Evolutionary conservation across 1,139 yeast species (phyloP).

Genomic region (Candida tetrigidarum): DNA sequence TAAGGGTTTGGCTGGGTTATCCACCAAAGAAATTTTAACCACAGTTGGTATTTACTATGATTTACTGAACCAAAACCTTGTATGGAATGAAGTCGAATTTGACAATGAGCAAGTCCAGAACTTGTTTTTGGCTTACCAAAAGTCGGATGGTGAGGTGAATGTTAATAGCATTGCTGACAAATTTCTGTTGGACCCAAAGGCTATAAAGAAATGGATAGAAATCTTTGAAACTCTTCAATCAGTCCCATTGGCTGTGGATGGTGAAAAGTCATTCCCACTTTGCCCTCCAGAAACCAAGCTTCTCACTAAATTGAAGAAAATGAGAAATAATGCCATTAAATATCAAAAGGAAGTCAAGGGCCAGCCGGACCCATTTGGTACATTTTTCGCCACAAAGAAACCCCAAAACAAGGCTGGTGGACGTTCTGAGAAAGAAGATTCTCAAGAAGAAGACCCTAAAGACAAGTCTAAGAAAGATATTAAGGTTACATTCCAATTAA

Average conservation of each 20-base stretch:
- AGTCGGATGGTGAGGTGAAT: conserved; percentile 16
- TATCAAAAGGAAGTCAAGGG: conserved; percentile 2
- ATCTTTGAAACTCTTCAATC: conserved; percentile 33
- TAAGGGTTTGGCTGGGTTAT: conserved; percentile 7
- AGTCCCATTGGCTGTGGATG: conserved; percentile 33
- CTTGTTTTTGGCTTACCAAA: conserved; percentile 25
- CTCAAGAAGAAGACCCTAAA: conserved; percentile 14
- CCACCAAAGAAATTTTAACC: conserved; percentile 32
- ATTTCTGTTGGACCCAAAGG: conserved; percentile 19
- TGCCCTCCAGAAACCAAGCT: conserved; percentile 35
- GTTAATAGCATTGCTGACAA: conserved; percentile 20
- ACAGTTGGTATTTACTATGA: conserved; percentile 35
- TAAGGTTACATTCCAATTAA: conserved; percentile 28
- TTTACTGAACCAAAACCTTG: conserved; percentile 33
- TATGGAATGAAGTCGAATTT: conserved; percentile 34
- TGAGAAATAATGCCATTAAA: no score
- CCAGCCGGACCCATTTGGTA: not conserved
- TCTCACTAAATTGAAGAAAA: conserved; percentile 10
- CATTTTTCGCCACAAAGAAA: no score
- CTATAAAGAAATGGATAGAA: conserved; percentile 36
- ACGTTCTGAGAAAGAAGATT: conserved; percentile 9
- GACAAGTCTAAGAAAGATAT: conserved; percentile 15
- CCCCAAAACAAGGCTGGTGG: conserved; percentile 4
- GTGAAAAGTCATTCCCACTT: conserved; percentile 28
- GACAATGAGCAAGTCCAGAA: conserved; percentile 28